Percentiles rank a stretch among this genome's conserved stretches.
phyloP scores from a whole-genome alignment of 2,329 filamentous ascomycete genomes.

The Xylaria arbuscula region DNA sequence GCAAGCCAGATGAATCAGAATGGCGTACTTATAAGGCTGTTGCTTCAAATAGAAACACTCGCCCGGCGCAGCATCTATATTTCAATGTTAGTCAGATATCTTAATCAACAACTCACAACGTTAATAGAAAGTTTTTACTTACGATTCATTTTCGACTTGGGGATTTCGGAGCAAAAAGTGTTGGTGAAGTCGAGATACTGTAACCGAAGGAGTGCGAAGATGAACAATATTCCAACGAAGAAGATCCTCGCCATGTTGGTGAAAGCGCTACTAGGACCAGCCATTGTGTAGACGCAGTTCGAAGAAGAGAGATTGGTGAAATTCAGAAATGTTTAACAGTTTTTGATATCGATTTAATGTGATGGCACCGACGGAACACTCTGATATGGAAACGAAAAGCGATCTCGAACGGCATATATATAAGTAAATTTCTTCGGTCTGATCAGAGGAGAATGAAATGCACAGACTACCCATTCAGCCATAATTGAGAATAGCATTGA shows the following conservation, averaged over 20 bases:
- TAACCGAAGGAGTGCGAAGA: constrained; percentile 61
- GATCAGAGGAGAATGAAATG: background rate
- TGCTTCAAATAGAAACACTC: constrained; percentile 56
- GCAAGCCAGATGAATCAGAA: constrained; percentile 58
- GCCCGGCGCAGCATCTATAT: constrained; percentile 46
- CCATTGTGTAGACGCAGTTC: background rate
- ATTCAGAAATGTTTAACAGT: background rate
- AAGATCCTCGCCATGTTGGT: constrained; percentile 58
- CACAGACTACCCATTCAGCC: background rate
- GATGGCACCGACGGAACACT: background rate
- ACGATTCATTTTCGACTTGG: constrained; percentile 24
- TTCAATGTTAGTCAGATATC: background rate
- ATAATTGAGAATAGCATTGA: background rate
- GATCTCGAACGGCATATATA: background rate
- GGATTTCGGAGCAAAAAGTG: constrained; percentile 47
- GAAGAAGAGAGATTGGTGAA: background rate
- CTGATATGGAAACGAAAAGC: background rate
- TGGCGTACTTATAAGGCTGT: constrained; percentile 51
- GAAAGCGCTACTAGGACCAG: background rate
- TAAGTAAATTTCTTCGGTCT: background rate
- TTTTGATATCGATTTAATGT: background rate
- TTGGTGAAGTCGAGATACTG: constrained; percentile 60
- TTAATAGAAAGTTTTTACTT: background rate
- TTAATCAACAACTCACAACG: too few relatives aligned
- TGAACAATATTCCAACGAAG: constrained; percentile 57